Evolutionary conservation across 306 rosid species (phyloP).

Genomic region (Vigna unguiculata): DNA sequence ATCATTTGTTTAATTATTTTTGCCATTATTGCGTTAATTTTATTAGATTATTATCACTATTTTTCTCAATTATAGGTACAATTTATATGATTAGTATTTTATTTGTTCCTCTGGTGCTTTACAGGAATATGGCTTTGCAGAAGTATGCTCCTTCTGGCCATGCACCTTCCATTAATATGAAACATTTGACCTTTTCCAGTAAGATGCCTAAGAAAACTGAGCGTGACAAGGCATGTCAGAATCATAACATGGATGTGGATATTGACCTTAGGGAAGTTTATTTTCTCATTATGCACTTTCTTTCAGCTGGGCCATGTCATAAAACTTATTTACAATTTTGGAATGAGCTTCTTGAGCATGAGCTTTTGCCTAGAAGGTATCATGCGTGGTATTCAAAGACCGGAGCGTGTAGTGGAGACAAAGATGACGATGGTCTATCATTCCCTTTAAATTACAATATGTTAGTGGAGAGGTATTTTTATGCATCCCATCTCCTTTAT

Average conservation of each 20-base stretch:
- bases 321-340: slow-evolving; percentile 76
- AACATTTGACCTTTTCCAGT: slow-evolving; percentile 66
- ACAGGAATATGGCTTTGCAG: slow-evolving; percentile 86
- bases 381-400: slow-evolving; percentile 97
- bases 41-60: background rate
- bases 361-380: slow-evolving; percentile 96
- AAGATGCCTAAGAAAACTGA: slow-evolving; percentile 59
- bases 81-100: slow-evolving; percentile 11
- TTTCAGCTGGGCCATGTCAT: slow-evolving; percentile 92
- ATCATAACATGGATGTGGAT: slow-evolving; percentile 68
- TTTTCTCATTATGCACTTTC: slow-evolving; percentile 97
- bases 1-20: slow-evolving; percentile 30
- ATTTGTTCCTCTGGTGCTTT: slow-evolving; percentile 49
- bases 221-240: slow-evolving; percentile 53
- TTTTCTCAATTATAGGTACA: slow-evolving; percentile 27
- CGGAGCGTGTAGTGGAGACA: slow-evolving; percentile 67
- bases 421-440: slow-evolving; percentile 80
- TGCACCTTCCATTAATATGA: slow-evolving; percentile 68
- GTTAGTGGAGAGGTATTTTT: slow-evolving; percentile 82
- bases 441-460: slow-evolving; percentile 78
- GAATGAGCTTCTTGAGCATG: slow-evolving; percentile 94
- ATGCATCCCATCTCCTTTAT: slow-evolving; percentile 21
- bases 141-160: slow-evolving; percentile 72
- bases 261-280: slow-evolving; percentile 89
- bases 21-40: slow-evolving; percentile 8